Percentiles rank a stretch among this genome's conserved stretches.
Evolutionary conservation across 2,329 filamentous ascomycete species (phyloP).

Genomic region (Aureobasidium vineae): DNA sequence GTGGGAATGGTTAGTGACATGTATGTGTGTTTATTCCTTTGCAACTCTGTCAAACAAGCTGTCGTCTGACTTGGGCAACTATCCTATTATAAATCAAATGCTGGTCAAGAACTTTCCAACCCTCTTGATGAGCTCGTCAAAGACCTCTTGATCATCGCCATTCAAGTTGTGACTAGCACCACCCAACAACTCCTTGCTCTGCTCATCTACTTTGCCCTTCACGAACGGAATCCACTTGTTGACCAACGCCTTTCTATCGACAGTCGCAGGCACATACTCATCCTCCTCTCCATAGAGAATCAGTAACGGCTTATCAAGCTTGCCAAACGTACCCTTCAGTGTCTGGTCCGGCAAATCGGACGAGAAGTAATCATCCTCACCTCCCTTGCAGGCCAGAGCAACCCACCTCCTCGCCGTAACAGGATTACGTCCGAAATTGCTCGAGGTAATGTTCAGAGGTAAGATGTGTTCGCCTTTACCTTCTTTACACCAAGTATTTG

Average conservation of each 20-base stretch:
- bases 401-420: conserved; percentile 60
- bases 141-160: conserved; percentile 47
- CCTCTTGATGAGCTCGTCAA: conserved; percentile 51
- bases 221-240: conserved; percentile 55
- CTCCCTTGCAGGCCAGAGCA: conserved; percentile 58
- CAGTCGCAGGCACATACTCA: conserved; percentile 58
- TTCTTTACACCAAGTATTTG: conserved; percentile 55
- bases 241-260: conserved; percentile 60
- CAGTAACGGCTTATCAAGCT: conserved; percentile 57
- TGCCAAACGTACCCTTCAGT: conserved; percentile 64
- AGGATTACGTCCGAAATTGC: conserved; percentile 40
- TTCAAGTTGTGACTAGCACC: conserved; percentile 55
- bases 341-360: conserved; percentile 64
- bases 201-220: conserved; percentile 50
- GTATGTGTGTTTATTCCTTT: too few species aligned
- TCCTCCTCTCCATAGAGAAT: conserved; percentile 66
- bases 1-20: too few species aligned
- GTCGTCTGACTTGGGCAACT: too few species aligned
- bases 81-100: neutral
- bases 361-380: conserved; percentile 87
- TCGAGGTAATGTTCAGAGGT: conserved; percentile 39
- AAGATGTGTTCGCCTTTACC: conserved; percentile 58
- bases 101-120: conserved; percentile 48
- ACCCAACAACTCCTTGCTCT: conserved; percentile 49
- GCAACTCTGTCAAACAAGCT: too few species aligned